Base-by-base conservation (phyloP, 2,329 filamentous ascomycete genomes). In the Phialophora tarda region DNA sequence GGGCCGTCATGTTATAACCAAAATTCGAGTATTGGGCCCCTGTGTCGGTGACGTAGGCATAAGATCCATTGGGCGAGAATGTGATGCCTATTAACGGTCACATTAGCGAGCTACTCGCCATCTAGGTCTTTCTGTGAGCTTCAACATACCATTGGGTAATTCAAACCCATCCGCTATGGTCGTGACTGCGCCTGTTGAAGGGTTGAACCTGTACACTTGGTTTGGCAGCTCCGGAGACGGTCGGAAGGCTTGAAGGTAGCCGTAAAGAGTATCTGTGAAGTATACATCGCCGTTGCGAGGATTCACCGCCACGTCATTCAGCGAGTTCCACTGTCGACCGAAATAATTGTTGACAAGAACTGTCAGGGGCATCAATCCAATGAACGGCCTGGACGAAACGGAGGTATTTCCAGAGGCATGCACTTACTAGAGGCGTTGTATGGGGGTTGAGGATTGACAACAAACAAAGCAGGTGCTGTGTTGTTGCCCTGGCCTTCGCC, bases 261-360 rank as follows among this genome's bases (percentile, higher is more conserved):
- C 82, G 59, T 79, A 77, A 28, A 74, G 59, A 2, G 73, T 69
- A 59, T 74, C 73, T 17, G 73, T 74, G 48, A 74, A 74, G 51
- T 69, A 74, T 7, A 74, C 63, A 28, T 73, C 70, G 17, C 69
- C 67, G 47, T 69, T 72, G 26, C 55, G 51, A 3, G 71, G 71
- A 32, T 74, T 68, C 28, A 72, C 58, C 4, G 66, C 58, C 2
- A 73, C 63, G 59, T 74, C 73, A 54, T 74, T 71, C 32, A 71
- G 58, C 6, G 73, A 72, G 59, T 71, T 71, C 64, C 73, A 73
- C 26, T 74, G 80, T 2, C 85, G 82, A 21, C 86, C 86, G 58
- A 85, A 85, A 73, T 80, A 89, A 74, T 85, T 86, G 70, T 86
- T 86, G 17, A 89, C 64, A 12, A 89, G 76, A 0, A 82, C 81